Base-by-base conservation (phyloP, 2,329 filamentous ascomycete genomes). In the Apiospora phragmitis region DNA sequence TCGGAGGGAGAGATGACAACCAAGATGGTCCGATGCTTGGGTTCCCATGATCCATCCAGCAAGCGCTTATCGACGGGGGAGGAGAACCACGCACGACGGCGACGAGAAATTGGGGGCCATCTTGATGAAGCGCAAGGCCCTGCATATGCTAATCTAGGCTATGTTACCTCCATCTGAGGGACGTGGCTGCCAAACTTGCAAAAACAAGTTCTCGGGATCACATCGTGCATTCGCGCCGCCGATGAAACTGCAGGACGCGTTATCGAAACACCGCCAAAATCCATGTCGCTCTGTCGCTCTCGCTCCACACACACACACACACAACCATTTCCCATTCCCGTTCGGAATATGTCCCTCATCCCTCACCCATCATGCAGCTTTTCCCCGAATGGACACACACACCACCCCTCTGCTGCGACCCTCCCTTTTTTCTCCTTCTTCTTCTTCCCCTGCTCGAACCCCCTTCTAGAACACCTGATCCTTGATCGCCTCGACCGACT, bases 211-310 rank as follows among this genome's bases (percentile, higher is more conserved):
- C 29, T 62, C 29, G 55, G 51, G 18, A 11, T 9, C 16, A 62
- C 1, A 38, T 62, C 55, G 55, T 62, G 55, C 29, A 59, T 35
- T 35, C 32, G 14, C 3, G 21, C 55, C 55, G 55, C 3, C 29
- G 32, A 38, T 62, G 55, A 62, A 62, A 62, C 55, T 24, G 21
- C 55, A 62, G 55, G 55, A 62, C 55, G 55, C 55, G 55, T 62
- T 62, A 62, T 62, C 55, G 55, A 62, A 62, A 62, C 55, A 59
- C 29, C 55, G 8, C 55, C 51, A 55, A 62, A 41, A 12, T 11
- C 55, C 16, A 59, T 32, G 14, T 16, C 51, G n/a, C n/a, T n/a
- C n/a, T n/a, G n/a, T 29, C 9, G 4, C 21, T 21, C 29, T 29
- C 51, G 16, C 51, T 59, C 51, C 29, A 32, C 51, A 59, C 51